These are phyloP conservation scores for Barbarea vulgaris DNA, from an alignment of 345 rosid species.

Conservation along the genomic window DNA sequence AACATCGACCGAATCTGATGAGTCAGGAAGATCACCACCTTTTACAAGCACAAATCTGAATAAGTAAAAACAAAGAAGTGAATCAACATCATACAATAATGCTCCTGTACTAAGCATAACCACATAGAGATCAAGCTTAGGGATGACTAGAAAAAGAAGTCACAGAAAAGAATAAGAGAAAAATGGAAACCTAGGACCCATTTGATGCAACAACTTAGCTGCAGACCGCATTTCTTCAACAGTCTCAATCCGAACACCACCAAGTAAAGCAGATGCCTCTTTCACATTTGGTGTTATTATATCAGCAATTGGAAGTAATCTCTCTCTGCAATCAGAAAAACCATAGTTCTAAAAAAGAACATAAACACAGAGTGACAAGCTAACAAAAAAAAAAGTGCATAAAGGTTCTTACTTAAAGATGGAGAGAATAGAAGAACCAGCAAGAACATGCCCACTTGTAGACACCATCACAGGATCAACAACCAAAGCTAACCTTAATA, in stretches of 20 bases:
- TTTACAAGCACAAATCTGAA: constrained; percentile 86
- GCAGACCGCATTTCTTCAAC: constrained; percentile 80
- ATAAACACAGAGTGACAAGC: constrained; percentile 9
- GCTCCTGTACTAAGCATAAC: neutral
- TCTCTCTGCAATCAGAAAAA: constrained; percentile 61
- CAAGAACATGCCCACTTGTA: constrained; percentile 88
- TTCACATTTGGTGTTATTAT: constrained; percentile 87
- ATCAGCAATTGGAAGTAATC: constrained; percentile 81
- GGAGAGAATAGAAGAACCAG: constrained; percentile 73
- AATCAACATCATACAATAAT: constrained; percentile 12
- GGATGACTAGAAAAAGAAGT: neutral
- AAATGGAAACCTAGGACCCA: constrained; percentile 79
- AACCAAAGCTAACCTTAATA: constrained; percentile 79
- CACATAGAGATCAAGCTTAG: neutral
- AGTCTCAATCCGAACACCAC: constrained; percentile 58
- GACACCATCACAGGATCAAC: constrained; percentile 99
- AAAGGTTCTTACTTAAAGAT: constrained; percentile 55
- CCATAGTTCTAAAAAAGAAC: constrained; percentile 2
- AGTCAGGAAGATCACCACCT: constrained; percentile 92
- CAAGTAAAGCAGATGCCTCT: constrained; percentile 91
- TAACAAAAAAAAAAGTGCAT: neutral
- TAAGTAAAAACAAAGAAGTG: constrained; percentile 4
- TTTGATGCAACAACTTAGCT: constrained; percentile 62
- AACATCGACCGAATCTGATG: constrained; percentile 85
- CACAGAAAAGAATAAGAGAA: neutral